Conservation (phyloP, 768 basidiomycete species). For the Hypholoma sublateritium region DNA sequence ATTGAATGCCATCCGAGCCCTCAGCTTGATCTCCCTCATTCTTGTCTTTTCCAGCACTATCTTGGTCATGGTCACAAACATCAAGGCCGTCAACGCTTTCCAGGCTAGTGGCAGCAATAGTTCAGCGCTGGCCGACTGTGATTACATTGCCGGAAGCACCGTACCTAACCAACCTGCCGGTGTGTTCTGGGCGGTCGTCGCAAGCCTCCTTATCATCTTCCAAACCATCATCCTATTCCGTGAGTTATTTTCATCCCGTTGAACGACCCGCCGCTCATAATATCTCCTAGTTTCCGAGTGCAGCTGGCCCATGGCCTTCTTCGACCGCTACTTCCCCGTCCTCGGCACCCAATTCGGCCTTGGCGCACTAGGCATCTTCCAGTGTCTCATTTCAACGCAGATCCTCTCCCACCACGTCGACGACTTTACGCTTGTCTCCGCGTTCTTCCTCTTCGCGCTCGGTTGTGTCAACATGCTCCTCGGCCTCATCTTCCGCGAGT, state of each 20-base stretch:
- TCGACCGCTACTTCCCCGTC: slow-evolving; percentile 88
- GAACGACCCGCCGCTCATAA: background rate
- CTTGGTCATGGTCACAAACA: slow-evolving; percentile 70
- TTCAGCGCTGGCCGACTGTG: slow-evolving; percentile 47
- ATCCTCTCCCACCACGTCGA: slow-evolving; percentile 79
- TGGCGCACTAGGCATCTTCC: slow-evolving; percentile 85
- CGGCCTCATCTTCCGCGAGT: slow-evolving; percentile 77
- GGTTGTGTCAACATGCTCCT: slow-evolving; percentile 83
- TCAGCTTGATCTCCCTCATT: slow-evolving; percentile 78
- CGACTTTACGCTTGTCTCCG: slow-evolving; percentile 82
- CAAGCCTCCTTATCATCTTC: slow-evolving; percentile 82
- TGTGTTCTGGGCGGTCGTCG: slow-evolving; percentile 87
- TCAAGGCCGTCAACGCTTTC: slow-evolving; percentile 74
- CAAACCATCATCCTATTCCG: slow-evolving; percentile 74
- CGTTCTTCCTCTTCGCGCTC: slow-evolving; percentile 81
- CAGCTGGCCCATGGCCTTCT: slow-evolving; percentile 76
- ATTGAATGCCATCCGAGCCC: slow-evolving; percentile 71
- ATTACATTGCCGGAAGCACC: slow-evolving; percentile 85
- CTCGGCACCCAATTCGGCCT: slow-evolving; percentile 86
- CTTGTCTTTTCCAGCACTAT: slow-evolving; percentile 81
- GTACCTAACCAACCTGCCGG: slow-evolving; percentile 95
- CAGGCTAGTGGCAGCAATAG: slow-evolving; percentile 34
- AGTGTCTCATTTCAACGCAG: slow-evolving; percentile 72
- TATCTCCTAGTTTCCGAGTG: slow-evolving; percentile 59
- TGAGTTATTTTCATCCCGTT: slow-evolving; percentile 27